A percentile compares a stretch with the other conserved stretches of the same genome.
These are phyloP conservation scores for Mortierella sp. DNA, from an alignment of 371 early-diverging fungal genomes.

Conservation along the genomic window DNA sequence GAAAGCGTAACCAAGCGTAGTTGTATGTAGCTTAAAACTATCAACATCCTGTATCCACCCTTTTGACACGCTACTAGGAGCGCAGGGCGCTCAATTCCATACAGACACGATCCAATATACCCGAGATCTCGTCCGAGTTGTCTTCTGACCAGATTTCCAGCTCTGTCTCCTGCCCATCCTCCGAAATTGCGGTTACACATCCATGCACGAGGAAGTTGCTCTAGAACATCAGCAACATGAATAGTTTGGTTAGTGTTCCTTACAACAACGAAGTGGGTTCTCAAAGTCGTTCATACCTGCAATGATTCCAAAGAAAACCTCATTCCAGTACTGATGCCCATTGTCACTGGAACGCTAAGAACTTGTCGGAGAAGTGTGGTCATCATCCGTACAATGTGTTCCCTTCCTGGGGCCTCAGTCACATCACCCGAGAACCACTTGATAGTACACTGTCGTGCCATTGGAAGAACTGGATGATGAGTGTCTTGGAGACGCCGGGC, in stretches of 20 bases:
- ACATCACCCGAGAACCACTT: conserved; percentile 10
- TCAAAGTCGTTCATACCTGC: neutral
- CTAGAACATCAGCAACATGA: neutral
- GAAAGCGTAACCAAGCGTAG: conserved; percentile 15
- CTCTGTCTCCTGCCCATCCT: conserved; percentile 7
- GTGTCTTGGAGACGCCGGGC: neutral
- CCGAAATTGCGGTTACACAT: conserved; percentile 12
- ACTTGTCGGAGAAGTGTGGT: conserved; percentile 27
- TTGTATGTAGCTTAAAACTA: no score
- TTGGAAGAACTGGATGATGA: no score
- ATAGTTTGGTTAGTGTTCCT: no score
- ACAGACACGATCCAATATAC: conserved; percentile 10
- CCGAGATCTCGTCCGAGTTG: neutral
- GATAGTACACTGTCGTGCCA: conserved; percentile 41
- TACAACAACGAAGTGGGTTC: no score
- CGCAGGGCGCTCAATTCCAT: conserved; percentile 16
- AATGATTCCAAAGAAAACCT: conserved; percentile 14
- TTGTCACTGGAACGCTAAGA: conserved; percentile 30
- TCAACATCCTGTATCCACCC: no score
- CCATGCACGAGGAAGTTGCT: conserved; percentile 12
- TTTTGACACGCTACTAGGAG: no score
- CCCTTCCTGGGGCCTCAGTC: neutral
- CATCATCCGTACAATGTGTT: conserved; percentile 18
- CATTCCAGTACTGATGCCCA: conserved; percentile 23
- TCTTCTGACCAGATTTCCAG: conserved; percentile 13